Percentiles rank a stretch among this genome's conserved stretches.
phyloP scores from a whole-genome alignment of 352 stramenopile genomes.

The Globisporangium mamillatum region DNA sequence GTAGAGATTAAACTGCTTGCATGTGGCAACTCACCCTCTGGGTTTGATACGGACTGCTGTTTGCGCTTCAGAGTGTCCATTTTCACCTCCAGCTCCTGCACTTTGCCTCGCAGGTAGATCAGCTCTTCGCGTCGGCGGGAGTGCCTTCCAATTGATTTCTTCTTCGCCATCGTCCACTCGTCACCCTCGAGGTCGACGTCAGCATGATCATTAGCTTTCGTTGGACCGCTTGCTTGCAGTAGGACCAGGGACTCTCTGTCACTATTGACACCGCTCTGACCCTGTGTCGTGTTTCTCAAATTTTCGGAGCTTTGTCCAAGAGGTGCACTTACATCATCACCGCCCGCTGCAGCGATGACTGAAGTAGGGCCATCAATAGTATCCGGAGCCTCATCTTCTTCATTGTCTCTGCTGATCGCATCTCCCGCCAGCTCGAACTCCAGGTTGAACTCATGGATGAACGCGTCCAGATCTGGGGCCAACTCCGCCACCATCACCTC shows the following conservation, averaged over 20 bases:
- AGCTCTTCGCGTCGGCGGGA: not conserved
- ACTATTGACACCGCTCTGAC: not conserved
- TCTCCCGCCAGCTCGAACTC: not conserved
- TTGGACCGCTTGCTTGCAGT: too few relatives aligned
- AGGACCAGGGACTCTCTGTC: too few relatives aligned
- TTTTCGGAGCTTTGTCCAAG: not conserved
- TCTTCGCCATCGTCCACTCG: not conserved
- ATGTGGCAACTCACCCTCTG: not conserved
- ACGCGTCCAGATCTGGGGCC: not conserved
- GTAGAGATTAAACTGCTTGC: not conserved
- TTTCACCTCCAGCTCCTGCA: not conserved
- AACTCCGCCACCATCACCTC: not conserved
- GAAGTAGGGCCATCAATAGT: not conserved
- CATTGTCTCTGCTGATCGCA: not conserved
- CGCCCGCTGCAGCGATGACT: not conserved
- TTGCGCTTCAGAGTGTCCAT: not conserved
- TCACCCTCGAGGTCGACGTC: not conserved
- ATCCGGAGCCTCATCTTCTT: too few relatives aligned
- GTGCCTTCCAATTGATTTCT: not conserved
- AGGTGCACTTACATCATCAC: not conserved
- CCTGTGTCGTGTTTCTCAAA: not conserved
- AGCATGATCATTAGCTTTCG: too few relatives aligned
- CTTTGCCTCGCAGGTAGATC: not conserved
- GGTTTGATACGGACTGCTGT: not conserved
- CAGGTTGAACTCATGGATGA: not conserved